A percentile compares a stretch with the other conserved stretches of the same genome.
phyloP scores from a whole-genome alignment of 2,329 filamentous ascomycete genomes.

The Zasmidium citrigriseum region DNA sequence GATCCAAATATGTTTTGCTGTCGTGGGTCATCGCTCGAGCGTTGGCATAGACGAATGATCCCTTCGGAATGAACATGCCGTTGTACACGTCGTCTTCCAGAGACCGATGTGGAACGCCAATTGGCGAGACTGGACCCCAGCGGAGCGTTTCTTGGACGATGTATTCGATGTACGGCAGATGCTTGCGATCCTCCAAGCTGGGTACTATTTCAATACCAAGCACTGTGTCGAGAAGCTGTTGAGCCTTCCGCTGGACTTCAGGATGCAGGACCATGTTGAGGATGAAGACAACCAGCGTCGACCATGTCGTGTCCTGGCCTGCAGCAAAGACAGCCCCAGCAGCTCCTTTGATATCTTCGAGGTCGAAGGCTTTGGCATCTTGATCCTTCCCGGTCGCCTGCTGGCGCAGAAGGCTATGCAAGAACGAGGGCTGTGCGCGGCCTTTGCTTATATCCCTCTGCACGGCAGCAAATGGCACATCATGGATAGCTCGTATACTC shows the following conservation, averaged over 20 bases:
- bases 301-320: slow-evolving; percentile 22
- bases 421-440: slow-evolving; percentile 38
- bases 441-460: slow-evolving; percentile 37
- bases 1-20: slow-evolving; percentile 42
- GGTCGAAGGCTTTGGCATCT: slow-evolving; percentile 36
- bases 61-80: slow-evolving; percentile 26
- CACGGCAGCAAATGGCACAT: slow-evolving; percentile 42
- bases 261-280: slow-evolving; percentile 33
- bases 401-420: slow-evolving; percentile 42
- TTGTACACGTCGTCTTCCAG: slow-evolving; percentile 25
- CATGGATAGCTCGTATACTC: slow-evolving; percentile 34
- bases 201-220: slow-evolving; percentile 31
- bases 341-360: slow-evolving; percentile 44
- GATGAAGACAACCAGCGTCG: slow-evolving; percentile 36
- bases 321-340: slow-evolving; percentile 42
- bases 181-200: slow-evolving; percentile 28
- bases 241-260: slow-evolving; percentile 30
- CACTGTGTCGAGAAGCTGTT: slow-evolving; percentile 33
- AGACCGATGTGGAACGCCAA: slow-evolving; percentile 47
- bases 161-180: slow-evolving; percentile 33
- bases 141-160: slow-evolving; percentile 38
- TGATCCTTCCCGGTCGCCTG: slow-evolving; percentile 35
- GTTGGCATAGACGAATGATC: slow-evolving; percentile 26
- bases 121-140: slow-evolving; percentile 34
- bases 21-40: slow-evolving; percentile 45